Percentiles rank a stretch among this genome's conserved stretches.
phyloP scores from a whole-genome alignment of 1,139 yeast species.

The Debaryomycetaceae sp. region DNA sequence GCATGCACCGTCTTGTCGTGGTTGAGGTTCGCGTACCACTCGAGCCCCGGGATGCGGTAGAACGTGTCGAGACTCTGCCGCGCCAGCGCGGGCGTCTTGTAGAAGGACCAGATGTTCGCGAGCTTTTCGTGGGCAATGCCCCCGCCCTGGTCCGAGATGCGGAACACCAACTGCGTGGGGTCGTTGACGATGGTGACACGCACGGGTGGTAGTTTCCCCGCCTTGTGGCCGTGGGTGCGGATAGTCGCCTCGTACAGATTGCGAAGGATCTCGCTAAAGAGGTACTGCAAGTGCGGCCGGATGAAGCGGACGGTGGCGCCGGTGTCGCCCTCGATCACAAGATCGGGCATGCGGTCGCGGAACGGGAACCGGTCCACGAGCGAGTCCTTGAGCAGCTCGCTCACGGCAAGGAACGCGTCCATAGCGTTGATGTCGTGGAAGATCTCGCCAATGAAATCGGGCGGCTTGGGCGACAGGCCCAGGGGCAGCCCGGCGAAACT shows the following conservation, averaged over 20 bases:
- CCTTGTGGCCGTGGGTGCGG: conserved; percentile 19
- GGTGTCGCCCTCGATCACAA: conserved; percentile 58
- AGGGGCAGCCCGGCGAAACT: conserved; percentile 39
- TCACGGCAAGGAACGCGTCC: conserved; percentile 46
- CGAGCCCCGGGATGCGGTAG: conserved; percentile 56
- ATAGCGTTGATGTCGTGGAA: conserved; percentile 68
- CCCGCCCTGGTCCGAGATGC: conserved; percentile 86
- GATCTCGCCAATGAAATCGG: conserved; percentile 77
- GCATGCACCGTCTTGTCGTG: conserved; percentile 16
- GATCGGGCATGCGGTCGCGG: conserved; percentile 55
- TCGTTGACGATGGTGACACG: conserved; percentile 60
- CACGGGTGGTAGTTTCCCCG: conserved; percentile 51
- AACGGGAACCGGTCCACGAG: conserved; percentile 44
- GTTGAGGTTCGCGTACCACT: conserved; percentile 28
- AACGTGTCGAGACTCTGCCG: conserved; percentile 47
- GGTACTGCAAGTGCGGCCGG: conserved; percentile 75
- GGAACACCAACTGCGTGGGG: conserved; percentile 54
- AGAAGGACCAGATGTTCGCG: conserved; percentile 74
- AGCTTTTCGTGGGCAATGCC: conserved; percentile 56
- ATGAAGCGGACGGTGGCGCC: conserved; percentile 67
- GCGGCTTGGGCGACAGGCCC: conserved; percentile 32
- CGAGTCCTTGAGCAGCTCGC: conserved; percentile 35
- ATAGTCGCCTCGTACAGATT: conserved; percentile 79
- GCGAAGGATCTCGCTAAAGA: conserved; percentile 77
- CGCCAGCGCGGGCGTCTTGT: conserved; percentile 52